Evolutionary conservation across 306 rosid species (phyloP).

Genomic region (Clitoria ternatea): DNA sequence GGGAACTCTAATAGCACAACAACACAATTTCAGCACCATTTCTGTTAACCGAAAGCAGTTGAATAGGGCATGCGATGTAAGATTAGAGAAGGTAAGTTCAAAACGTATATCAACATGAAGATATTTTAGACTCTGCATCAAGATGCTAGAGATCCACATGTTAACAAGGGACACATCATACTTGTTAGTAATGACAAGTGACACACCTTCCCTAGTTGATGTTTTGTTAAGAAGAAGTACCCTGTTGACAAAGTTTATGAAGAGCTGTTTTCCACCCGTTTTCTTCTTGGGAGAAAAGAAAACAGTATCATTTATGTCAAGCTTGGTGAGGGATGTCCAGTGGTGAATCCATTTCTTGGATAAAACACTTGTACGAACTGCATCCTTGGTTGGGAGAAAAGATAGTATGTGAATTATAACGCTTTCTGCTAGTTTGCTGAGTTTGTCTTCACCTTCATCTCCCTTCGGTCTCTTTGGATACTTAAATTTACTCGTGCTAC

Average conservation of each 20-base stretch:
- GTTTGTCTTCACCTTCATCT: neutral
- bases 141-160: slow-evolving; percentile 3
- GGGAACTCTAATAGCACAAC: neutral
- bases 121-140: neutral
- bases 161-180: neutral
- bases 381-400: slow-evolving; percentile 13
- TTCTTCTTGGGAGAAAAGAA: neutral
- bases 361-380: slow-evolving; percentile 12
- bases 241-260: neutral
- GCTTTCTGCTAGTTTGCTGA: neutral
- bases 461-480: neutral
- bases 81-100: neutral
- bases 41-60: neutral
- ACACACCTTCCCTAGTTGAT: neutral
- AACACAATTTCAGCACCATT: neutral
- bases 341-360: neutral
- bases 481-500: neutral
- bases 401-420: neutral
- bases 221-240: neutral
- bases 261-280: neutral
- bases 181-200: neutral
- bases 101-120: neutral
- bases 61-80: neutral
- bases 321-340: slow-evolving; percentile 15
- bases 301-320: slow-evolving; percentile 6